Base-by-base conservation (phyloP, 495 filamentous ascomycete genomes). In the Apodospora peruviana region DNA sequence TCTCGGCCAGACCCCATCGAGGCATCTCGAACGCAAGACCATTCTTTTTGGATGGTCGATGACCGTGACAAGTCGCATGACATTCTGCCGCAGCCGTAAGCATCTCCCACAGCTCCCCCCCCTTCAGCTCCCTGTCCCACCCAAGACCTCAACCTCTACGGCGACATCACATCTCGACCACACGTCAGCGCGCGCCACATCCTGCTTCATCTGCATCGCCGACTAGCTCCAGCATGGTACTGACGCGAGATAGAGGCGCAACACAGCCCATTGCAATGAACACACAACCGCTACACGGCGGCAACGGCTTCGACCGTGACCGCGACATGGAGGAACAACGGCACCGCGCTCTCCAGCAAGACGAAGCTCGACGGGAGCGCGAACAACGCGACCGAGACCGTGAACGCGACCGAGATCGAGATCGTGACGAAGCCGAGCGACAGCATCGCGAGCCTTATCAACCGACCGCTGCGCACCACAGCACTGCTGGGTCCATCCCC, bases 401-500 rank as follows among this genome's bases (percentile, higher is more conserved):
- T 42, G 55, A 62, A 5, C 53, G 66, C 37, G 64, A 64, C 25
- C 69, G 67, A 29, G 66, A 67, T 16, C 68, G 67, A 24, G 68
- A 72, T 14, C 80, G 83, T 52, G 85, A 91, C 57, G 79, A 82
- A 40, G 78, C 79, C 46, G 83, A 90, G 62, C 82, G 82, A 47
- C 82, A 85, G 48, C 72, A 80, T 34, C 74, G 81, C 53, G 81
- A 87, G 35, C 80, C 84, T 29, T 78, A 79, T 45, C 75, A 72
- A 40, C 65, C 69, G 21, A 69, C 70, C 34, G 70, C 75, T 38
- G 81, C 87, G 12, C 87, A 90, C 51, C 88, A 94, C 62, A 90
- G 86, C 64, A 88, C 87, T 54, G 82, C 86, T 11, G 87, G 83
- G 27, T 85, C 89, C 0, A 84, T 95, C 42, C 87, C 87, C 22